Base-by-base conservation (phyloP, 805 yeast species). In the Teunomyces tritomae region DNA sequence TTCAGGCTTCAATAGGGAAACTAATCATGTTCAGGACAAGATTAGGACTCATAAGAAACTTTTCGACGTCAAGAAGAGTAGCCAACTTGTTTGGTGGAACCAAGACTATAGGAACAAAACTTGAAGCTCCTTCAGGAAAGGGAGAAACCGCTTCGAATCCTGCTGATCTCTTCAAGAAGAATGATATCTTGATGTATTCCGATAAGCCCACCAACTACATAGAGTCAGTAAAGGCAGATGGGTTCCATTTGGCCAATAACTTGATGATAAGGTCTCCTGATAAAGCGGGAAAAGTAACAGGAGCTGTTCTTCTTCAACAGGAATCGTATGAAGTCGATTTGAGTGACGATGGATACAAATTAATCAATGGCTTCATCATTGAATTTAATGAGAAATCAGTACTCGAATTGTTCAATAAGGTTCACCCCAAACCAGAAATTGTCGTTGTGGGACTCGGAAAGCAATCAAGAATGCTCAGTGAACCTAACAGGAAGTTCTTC, bases 401-500 rank as follows among this genome's bases (percentile, higher is more conserved):
- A 0, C 64, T 83, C 24, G 71, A 71, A 10, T 60, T 85, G 3
- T 74, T 85, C 47, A 74, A 73, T 14, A 67, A 82, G 5, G 63
- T 85, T 1, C 81, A 83, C 61, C 96, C 96, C 3, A 82, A 83
- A 57, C 96, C 96, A 0, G 95, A 88, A 58, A 70, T 88, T 39
- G 56, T 86, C 42, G 83, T 87, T 6, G 65, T 87, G 13, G 96
- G 96, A 1, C 67, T 86, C 20, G 96, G 96, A 0, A 70, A 71
- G 49, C 73, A 77, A 49, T 76, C 87, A 2, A 72, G 94, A 41
- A 73, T 86, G 63, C 68, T 88, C 53, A 77, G 83, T 30, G 83
- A 81, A n/a, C 53, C 62, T 8, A 83, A 85, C 43, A 69, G 78
- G 42, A 63, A 66, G 34, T 65, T 61, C 49, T 73, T 88, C 49